phyloP scores from a whole-genome alignment of 2,329 filamentous ascomycete genomes.

The Talaromyces amestolkiae region DNA sequence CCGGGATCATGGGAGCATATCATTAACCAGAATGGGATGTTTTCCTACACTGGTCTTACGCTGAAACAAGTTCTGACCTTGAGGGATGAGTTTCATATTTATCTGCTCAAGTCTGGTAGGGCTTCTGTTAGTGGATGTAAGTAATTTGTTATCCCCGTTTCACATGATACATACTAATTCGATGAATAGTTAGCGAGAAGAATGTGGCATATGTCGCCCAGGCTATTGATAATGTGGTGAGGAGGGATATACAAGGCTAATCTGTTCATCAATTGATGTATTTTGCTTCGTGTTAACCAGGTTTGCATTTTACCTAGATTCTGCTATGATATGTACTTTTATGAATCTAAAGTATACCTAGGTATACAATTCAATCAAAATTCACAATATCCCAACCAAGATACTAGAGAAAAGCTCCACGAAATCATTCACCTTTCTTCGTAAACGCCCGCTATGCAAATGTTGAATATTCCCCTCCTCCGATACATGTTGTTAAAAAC shows the following conservation, averaged over 20 bases:
- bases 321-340: background rate
- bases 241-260: constrained; percentile 27
- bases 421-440: background rate
- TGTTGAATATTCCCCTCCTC: constrained; percentile 1
- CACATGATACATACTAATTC: background rate
- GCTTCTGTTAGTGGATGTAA: constrained; percentile 43
- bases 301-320: background rate
- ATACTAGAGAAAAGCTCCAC: background rate
- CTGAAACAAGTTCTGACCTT: constrained; percentile 44
- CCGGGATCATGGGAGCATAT: constrained; percentile 98
- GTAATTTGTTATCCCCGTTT: constrained; percentile 16
- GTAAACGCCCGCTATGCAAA: constrained; percentile 12
- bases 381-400: background rate
- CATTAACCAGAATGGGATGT: constrained; percentile 86
- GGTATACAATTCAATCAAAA: background rate
- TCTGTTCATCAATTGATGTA: background rate
- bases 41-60: constrained; percentile 67
- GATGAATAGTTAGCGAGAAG: constrained; percentile 35
- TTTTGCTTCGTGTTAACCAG: background rate
- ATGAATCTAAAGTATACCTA: background rate
- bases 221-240: constrained; percentile 39
- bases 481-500: background rate
- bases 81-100: constrained; percentile 44
- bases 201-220: constrained; percentile 42
- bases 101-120: constrained; percentile 41